Evolutionary conservation across 192 early-diverging fungal species (phyloP), one percentile per base, ranked within the genome.

Genomic region (Coemansia sp.): DNA sequence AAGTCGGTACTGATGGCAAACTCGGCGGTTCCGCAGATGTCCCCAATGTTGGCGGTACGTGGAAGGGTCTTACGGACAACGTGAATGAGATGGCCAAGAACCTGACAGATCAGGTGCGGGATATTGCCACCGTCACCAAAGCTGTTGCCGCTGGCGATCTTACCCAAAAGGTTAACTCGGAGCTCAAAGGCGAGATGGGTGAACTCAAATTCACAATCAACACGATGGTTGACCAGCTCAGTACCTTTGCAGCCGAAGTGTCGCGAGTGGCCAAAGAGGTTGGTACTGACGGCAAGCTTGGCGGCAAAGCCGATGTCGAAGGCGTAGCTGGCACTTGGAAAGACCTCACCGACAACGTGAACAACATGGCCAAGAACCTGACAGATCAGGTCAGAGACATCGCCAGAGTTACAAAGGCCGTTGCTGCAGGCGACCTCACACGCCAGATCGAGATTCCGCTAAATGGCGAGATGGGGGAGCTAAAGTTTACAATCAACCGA

Each of bases 1-100:
- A 91, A 65, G 90, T 91, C 9, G 90, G 90, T 0, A 89, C 87
- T 0, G 90, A 91, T 68, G 90, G 71, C 4, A 60, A 48, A 0
- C 54, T 72, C 0, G 71, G 63, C 5, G 71, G 71, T 3, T 63
- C 65, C 1, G 71, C 71, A 0, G 46, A 62, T 37, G 71, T 72
- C 0, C 41, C 49, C 0, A 47, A 46, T 9, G 71, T 72, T 13
- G 65, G 59, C 18, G 71, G 71, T 11, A 72, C 71, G 0, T 72
- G 71, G 71, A 66, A 66, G 19, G 64, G 62, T 16, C 52, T 72
- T 0, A 72, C 71, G 0, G 85, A 89, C 66, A 67, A 87, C 42
- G 83, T 84, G 19, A 87, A 89, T 26, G 82, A 86, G 46, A 85
- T 90, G 61, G 79, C 85, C 0, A 82, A 84, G 43, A 87, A 86